Percentiles rank a stretch among this genome's conserved stretches.
These are phyloP conservation scores for Escovopsis weberi DNA, from an alignment of 2,329 filamentous ascomycete genomes.

Conservation along the genomic window DNA sequence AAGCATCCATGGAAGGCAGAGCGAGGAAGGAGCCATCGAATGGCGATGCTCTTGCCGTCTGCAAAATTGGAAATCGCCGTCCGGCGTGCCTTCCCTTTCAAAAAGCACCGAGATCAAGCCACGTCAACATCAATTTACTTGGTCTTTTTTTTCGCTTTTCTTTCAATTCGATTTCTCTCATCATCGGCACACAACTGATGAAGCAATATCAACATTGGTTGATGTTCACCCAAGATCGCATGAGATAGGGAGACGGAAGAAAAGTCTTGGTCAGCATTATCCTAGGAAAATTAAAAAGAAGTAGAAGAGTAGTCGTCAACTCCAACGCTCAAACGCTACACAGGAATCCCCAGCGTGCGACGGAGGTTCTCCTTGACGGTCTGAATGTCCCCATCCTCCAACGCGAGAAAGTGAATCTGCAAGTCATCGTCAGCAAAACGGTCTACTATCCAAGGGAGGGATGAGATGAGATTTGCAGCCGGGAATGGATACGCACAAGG, in stretches of 20 bases:
- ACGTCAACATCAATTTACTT: background rate
- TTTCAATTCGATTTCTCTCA: background rate
- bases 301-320: background rate
- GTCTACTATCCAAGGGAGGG: background rate
- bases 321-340: slow-evolving; percentile 7
- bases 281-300: background rate
- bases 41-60: background rate
- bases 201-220: no score
- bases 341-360: slow-evolving; percentile 29
- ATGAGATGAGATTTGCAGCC: background rate
- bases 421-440: slow-evolving; percentile 6
- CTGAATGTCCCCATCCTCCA: slow-evolving; percentile 45
- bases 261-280: background rate
- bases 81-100: no score
- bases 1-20: background rate
- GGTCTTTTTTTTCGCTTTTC: no score
- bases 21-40: background rate
- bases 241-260: background rate
- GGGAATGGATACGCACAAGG: slow-evolving; percentile 38
- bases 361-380: slow-evolving; percentile 43
- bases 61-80: no score
- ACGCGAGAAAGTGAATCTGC: slow-evolving; percentile 51
- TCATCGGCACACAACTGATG: background rate
- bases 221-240: no score
- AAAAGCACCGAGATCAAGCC: background rate